phyloP scores from a whole-genome alignment of 306 rosid species.

The Sophora flavescens region DNA sequence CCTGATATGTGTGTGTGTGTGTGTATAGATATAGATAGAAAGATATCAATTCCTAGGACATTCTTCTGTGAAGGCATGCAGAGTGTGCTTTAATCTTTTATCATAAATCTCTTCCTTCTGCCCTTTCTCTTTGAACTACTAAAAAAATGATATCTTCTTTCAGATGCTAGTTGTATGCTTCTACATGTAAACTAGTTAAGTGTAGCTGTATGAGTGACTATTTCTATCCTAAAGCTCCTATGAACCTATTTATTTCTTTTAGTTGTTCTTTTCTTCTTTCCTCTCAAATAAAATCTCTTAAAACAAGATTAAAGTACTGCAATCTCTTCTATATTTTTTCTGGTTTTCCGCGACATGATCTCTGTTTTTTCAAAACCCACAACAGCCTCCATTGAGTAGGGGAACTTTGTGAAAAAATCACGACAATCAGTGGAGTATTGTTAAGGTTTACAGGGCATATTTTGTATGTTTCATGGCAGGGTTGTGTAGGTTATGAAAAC shows the following conservation, averaged over 20 bases:
- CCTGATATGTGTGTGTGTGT: background rate
- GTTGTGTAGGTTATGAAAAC: background rate
- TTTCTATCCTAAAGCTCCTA: conserved; percentile 1
- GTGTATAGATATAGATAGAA: background rate
- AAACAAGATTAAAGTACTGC: background rate
- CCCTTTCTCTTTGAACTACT: background rate
- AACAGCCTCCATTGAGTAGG: background rate
- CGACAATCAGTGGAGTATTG: background rate
- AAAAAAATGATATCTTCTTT: conserved; percentile 4
- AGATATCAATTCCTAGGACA: background rate
- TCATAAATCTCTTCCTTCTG: background rate
- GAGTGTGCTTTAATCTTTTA: background rate
- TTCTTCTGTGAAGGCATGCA: background rate
- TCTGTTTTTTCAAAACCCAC: background rate
- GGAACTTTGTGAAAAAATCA: conserved; percentile 7
- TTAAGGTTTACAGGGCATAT: background rate
- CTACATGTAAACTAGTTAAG: background rate
- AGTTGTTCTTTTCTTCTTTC: conserved; percentile 25
- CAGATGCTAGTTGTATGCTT: conserved; percentile 1
- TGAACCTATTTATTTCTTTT: conserved; percentile 1
- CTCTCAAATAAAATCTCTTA: background rate
- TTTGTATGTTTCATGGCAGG: background rate
- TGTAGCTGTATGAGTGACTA: conserved; percentile 1
- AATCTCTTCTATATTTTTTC: background rate
- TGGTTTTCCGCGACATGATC: background rate